These are phyloP conservation scores for Aegilops umbellulata DNA, from an alignment of 176 grass and related monocot species.

Conservation along the genomic window DNA sequence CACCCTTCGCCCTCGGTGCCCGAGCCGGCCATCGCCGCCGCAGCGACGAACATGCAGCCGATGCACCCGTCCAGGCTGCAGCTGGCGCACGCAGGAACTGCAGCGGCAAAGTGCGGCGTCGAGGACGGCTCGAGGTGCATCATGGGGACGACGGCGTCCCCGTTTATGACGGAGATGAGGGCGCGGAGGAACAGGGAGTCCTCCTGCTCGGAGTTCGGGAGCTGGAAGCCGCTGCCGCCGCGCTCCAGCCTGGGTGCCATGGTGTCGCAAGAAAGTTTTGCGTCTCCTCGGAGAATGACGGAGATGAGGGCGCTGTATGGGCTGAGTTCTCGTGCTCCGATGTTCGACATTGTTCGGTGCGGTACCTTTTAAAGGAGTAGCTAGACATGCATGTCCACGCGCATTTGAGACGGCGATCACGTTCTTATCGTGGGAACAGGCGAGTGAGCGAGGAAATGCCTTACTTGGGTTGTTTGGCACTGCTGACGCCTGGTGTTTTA, in stretches of 20 bases:
- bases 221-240: constrained; percentile 38
- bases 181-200: constrained; percentile 70
- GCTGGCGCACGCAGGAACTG: constrained; percentile 9
- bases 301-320: no score
- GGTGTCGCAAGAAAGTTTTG: neutral
- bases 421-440: neutral
- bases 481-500: neutral
- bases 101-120: neutral
- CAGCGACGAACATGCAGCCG: constrained; percentile 22
- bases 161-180: constrained; percentile 65
- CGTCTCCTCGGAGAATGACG: no score
- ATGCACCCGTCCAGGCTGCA: constrained; percentile 55
- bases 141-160: constrained; percentile 23
- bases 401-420: neutral
- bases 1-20: constrained; percentile 30
- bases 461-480: neutral
- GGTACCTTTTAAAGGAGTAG: neutral
- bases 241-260: constrained; percentile 54
- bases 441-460: no score
- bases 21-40: neutral
- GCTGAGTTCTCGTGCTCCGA: neutral
- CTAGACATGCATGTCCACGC: neutral
- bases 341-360: neutral
- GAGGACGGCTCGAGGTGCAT: neutral
- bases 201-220: constrained; percentile 71